phyloP scores from a whole-genome alignment of 768 basidiomycete species.

The Boletus barrowsii region DNA sequence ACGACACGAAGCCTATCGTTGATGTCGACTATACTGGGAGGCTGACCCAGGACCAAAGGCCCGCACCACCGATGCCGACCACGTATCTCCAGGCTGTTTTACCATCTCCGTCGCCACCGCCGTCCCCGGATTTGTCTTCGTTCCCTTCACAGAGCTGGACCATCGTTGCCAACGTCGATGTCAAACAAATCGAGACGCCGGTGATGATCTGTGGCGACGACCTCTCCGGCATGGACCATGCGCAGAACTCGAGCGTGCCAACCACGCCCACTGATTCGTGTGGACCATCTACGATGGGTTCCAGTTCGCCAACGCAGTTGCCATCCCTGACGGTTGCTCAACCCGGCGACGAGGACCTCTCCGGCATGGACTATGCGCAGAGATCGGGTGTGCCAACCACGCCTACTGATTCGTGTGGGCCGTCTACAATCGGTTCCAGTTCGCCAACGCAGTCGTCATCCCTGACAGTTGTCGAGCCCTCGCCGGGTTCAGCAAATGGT shows the following conservation, averaged over 20 bases:
- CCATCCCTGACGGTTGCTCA: not conserved
- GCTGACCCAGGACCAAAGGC: not conserved
- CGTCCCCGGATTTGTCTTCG: not conserved
- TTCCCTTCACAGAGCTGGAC: slow-evolving; percentile 10
- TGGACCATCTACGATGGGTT: not conserved
- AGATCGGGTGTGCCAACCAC: not conserved
- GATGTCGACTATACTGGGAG: not conserved
- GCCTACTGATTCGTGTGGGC: not conserved
- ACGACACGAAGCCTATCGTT: not conserved
- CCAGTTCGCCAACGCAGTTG: not conserved
- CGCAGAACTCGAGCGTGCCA: too few relatives aligned
- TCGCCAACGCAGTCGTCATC: not conserved
- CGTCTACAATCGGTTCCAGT: not conserved
- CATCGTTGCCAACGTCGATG: not conserved
- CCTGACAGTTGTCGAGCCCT: not conserved
- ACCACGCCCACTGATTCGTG: not conserved
- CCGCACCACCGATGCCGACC: not conserved
- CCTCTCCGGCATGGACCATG: too few relatives aligned
- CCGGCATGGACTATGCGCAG: too few relatives aligned
- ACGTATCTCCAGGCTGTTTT: not conserved
- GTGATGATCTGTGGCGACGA: not conserved
- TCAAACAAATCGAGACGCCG: not conserved
- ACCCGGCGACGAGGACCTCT: not conserved
- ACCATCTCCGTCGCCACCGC: not conserved
- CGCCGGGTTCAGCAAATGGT: too few relatives aligned